A percentile compares a stretch with the other conserved stretches of the same genome.
These are phyloP conservation scores for Colletotrichum sp. DNA, from an alignment of 2,329 filamentous ascomycete species.

Conservation along the genomic window DNA sequence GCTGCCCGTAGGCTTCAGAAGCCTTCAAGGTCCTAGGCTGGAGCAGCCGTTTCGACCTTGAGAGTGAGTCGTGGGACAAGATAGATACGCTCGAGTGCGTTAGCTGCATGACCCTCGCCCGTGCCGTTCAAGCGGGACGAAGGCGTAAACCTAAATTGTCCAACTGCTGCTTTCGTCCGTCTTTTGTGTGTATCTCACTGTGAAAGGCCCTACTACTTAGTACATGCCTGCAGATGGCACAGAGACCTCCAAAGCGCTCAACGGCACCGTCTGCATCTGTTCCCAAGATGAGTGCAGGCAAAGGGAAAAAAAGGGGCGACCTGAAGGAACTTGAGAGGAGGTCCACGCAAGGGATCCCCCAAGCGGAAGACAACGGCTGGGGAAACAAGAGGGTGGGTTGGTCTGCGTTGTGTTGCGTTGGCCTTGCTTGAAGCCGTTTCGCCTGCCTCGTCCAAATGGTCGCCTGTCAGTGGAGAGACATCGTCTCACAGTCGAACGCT, in stretches of 20 bases:
- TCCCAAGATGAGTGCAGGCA: not conserved
- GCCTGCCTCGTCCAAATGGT: not conserved
- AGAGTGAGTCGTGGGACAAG: not conserved
- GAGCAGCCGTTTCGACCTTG: not conserved
- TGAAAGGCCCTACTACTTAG: not conserved
- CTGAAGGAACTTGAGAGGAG: not conserved
- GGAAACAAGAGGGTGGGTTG: not conserved
- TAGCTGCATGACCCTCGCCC: constrained; percentile 15
- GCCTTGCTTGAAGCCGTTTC: not conserved
- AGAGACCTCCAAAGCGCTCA: not conserved
- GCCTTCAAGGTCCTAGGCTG: not conserved
- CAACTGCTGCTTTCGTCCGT: constrained; percentile 9
- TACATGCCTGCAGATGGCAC: not conserved
- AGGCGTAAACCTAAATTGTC: constrained; percentile 5
- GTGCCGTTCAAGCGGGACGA: constrained; percentile 21
- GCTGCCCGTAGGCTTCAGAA: not conserved
- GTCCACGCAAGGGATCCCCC: not conserved
- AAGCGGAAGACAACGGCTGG: not conserved
- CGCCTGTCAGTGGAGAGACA: not conserved
- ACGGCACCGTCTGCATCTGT: not conserved
- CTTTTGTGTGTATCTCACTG: not conserved
- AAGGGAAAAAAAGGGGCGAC: not conserved
- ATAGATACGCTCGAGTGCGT: constrained; percentile 7
- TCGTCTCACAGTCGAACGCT: constrained; percentile 13
- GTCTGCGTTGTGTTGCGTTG: not conserved